phyloP scores from a whole-genome alignment of 2,329 filamentous ascomycete species.

The Blastomyces emzantsi region DNA sequence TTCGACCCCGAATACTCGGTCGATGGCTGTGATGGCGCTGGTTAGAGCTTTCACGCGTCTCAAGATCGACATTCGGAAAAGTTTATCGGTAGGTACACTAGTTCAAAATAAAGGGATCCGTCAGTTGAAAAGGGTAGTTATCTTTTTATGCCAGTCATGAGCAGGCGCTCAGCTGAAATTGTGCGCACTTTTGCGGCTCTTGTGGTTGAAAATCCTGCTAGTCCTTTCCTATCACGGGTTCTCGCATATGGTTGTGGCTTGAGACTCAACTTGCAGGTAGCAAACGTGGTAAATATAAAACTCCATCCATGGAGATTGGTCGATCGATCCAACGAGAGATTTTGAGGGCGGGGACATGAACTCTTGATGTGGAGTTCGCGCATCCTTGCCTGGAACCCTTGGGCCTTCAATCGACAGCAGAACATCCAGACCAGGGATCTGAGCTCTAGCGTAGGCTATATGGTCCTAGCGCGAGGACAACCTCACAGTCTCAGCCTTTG shows the following conservation, averaged over 20 bases:
- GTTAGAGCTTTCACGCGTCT: not conserved
- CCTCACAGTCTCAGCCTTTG: not conserved
- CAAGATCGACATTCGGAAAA: not conserved
- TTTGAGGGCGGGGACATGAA: not conserved
- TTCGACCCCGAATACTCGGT: not conserved
- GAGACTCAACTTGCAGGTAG: not conserved
- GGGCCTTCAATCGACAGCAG: too few relatives aligned
- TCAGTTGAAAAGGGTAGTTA: not conserved
- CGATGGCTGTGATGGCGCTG: not conserved
- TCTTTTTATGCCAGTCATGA: not conserved
- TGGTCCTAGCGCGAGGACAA: not conserved
- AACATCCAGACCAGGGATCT: not conserved
- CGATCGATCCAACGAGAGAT: not conserved
- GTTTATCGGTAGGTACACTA: not conserved
- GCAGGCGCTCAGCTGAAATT: not conserved
- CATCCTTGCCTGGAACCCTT: not conserved
- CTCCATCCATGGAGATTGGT: not conserved
- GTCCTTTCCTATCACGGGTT: not conserved
- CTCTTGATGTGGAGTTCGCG: not conserved
- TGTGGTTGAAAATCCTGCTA: not conserved
- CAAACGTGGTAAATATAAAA: not conserved
- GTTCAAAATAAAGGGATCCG: too few relatives aligned
- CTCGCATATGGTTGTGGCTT: not conserved
- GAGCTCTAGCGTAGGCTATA: not conserved
- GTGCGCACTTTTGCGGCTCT: not conserved